These are phyloP conservation scores for Globisporangium ultimum DNA, from an alignment of 352 stramenopile genomes.

Conservation along the genomic window DNA sequence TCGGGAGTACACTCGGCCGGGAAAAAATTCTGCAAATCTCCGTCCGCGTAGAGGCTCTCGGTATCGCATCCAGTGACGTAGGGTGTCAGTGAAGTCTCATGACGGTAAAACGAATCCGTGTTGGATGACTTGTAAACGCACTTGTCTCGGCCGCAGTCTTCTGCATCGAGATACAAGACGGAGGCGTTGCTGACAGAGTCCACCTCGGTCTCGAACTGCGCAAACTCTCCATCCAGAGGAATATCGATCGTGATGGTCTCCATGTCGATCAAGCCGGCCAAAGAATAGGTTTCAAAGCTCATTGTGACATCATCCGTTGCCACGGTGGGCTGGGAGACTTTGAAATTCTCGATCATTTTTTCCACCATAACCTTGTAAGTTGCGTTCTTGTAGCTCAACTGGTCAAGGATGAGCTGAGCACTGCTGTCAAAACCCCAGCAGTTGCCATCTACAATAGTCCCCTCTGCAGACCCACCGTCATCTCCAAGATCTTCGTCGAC, in stretches of 20 bases:
- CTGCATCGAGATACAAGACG: constrained; percentile 7
- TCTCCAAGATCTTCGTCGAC: not conserved
- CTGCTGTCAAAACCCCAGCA: constrained; percentile 5
- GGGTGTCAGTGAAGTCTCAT: constrained; percentile 12
- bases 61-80: constrained; percentile 7
- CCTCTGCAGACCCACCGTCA: not conserved
- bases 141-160: constrained; percentile 9
- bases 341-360: constrained; percentile 5
- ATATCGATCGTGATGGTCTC: constrained; percentile 17
- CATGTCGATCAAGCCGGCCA: constrained; percentile 15
- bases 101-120: constrained; percentile 8
- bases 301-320: constrained; percentile 8
- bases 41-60: not conserved
- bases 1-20: not conserved
- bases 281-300: constrained; percentile 9
- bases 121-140: constrained; percentile 17
- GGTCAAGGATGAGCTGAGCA: not conserved
- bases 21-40: constrained; percentile 5
- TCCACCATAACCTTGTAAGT: constrained; percentile 15
- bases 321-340: not conserved
- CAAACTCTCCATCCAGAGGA: constrained; percentile 11
- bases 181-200: not conserved
- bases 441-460: not conserved
- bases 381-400: not conserved
- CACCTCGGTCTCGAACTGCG: constrained; percentile 8